Evolutionary conservation across 2,329 filamentous ascomycete genomes (phyloP).

Genomic region (Huntiella abstrusa): DNA sequence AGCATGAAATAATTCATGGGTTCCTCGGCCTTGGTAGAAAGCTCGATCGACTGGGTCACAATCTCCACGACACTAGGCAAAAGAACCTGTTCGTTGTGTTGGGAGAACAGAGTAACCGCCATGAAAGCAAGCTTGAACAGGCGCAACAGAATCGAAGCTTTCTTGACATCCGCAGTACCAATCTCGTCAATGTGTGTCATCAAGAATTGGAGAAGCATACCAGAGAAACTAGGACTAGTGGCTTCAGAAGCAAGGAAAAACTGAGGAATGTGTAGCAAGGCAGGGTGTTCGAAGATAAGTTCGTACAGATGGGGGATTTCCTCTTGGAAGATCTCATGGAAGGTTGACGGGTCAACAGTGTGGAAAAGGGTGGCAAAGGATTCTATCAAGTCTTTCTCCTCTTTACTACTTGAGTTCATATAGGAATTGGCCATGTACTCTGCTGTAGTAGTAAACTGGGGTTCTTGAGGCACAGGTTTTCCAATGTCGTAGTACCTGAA

Average conservation of each 20-base stretch:
- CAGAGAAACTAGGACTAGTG: slow-evolving; percentile 91
- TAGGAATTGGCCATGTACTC: slow-evolving; percentile 91
- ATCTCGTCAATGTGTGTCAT: slow-evolving; percentile 96
- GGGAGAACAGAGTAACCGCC: slow-evolving; percentile 90
- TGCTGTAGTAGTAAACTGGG: slow-evolving; percentile 40
- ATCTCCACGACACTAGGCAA: slow-evolving; percentile 94
- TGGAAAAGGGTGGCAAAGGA: slow-evolving; percentile 98
- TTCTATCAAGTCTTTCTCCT: slow-evolving; percentile 93
- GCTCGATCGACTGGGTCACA: slow-evolving; percentile 88
- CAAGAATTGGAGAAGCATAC: slow-evolving; percentile 91
- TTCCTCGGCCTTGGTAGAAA: slow-evolving; percentile 88
- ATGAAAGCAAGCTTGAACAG: slow-evolving; percentile 98
- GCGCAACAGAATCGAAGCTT: slow-evolving; percentile 77
- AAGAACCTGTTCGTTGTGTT: slow-evolving; percentile 87
- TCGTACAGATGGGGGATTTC: slow-evolving; percentile 94
- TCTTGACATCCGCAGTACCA: slow-evolving; percentile 76
- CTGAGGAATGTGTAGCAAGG: slow-evolving; percentile 84
- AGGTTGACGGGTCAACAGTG: slow-evolving; percentile 92
- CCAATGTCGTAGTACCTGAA: slow-evolving; percentile 95
- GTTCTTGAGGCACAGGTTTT: slow-evolving; percentile 29
- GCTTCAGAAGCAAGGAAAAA: slow-evolving; percentile 98
- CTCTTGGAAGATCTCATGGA: slow-evolving; percentile 94
- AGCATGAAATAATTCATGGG: slow-evolving; percentile 98
- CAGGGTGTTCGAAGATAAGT: slow-evolving; percentile 93
- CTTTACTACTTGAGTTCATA: slow-evolving; percentile 81